phyloP scores from a whole-genome alignment of 768 basidiomycete genomes.

The Collybia nuda region DNA sequence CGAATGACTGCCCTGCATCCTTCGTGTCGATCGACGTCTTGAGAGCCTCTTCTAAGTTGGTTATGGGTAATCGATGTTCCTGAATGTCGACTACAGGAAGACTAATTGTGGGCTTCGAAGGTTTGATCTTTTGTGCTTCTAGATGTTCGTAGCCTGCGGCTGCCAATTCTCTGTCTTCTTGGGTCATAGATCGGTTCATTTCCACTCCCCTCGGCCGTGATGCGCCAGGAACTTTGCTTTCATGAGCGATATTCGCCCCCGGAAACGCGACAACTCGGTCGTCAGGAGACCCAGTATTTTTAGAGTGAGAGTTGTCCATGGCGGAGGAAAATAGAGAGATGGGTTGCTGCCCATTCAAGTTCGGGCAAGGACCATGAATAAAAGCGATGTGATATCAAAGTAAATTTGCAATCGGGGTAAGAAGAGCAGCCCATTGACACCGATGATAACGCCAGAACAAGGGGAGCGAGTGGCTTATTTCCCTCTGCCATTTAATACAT shows the following conservation, averaged over 20 bases:
- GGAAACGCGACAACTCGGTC: slow-evolving; percentile 53
- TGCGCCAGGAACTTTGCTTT: slow-evolving; percentile 34
- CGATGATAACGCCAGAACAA: too few species aligned
- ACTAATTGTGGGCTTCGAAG: slow-evolving; percentile 21
- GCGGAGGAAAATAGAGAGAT: not conserved
- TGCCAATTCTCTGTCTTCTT: slow-evolving; percentile 65
- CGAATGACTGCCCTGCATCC: slow-evolving; percentile 49
- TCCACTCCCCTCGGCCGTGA: slow-evolving; percentile 54
- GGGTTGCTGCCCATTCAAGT: not conserved
- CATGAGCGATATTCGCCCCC: slow-evolving; percentile 31
- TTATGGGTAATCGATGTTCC: slow-evolving; percentile 51
- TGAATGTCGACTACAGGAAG: slow-evolving; percentile 52
- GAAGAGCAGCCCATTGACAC: too few species aligned
- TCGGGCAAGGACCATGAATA: not conserved
- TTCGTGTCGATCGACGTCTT: slow-evolving; percentile 51
- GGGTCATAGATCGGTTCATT: slow-evolving; percentile 62
- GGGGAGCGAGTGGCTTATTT: too few species aligned
- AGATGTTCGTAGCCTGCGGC: slow-evolving; percentile 71
- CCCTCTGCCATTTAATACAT: too few species aligned
- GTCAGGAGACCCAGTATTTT: slow-evolving; percentile 13
- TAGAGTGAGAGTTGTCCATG: slow-evolving; percentile 18
- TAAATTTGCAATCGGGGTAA: not conserved
- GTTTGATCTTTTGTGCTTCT: slow-evolving; percentile 39
- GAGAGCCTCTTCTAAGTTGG: slow-evolving; percentile 37
- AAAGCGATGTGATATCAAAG: not conserved